A percentile compares a stretch with the other conserved stretches of the same genome.
phyloP scores from a whole-genome alignment of 768 basidiomycete genomes.

The Serendipita sp. region DNA sequence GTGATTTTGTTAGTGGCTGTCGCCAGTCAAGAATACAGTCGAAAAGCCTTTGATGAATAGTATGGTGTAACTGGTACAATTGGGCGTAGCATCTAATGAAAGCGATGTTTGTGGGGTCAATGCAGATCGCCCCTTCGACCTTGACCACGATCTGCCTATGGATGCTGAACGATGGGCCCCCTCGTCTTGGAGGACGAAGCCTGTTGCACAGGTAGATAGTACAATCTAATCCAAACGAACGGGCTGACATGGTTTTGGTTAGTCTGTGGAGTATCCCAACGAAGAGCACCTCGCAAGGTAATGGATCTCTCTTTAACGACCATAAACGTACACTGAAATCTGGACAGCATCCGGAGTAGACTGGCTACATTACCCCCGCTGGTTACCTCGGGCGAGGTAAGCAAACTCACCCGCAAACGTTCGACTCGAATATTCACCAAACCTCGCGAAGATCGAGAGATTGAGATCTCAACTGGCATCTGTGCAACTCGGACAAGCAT shows the following conservation, averaged over 20 bases:
- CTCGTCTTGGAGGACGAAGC: constrained; percentile 64
- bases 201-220: constrained; percentile 50
- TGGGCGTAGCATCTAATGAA: too few species aligned
- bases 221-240: neutral
- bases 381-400: constrained; percentile 83
- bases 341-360: constrained; percentile 56
- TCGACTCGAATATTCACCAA: neutral
- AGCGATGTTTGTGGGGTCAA: too few species aligned
- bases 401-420: constrained; percentile 13
- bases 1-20: too few species aligned
- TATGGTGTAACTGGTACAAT: too few species aligned
- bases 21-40: too few species aligned
- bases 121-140: too few species aligned
- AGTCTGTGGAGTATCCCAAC: constrained; percentile 65
- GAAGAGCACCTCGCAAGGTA: constrained; percentile 32
- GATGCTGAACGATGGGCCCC: constrained; percentile 39
- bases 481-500: constrained; percentile 77
- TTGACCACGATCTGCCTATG: too few species aligned
- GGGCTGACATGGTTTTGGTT: neutral
- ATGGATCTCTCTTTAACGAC: constrained; percentile 11
- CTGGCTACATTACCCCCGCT: constrained; percentile 70
- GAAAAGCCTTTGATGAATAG: too few species aligned
- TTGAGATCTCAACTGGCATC: constrained; percentile 63
- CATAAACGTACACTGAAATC: neutral
- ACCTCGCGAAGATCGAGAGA: constrained; percentile 50